Evolutionary conservation across 495 filamentous ascomycete genomes (phyloP).

Genomic region (Daldinia childiae): DNA sequence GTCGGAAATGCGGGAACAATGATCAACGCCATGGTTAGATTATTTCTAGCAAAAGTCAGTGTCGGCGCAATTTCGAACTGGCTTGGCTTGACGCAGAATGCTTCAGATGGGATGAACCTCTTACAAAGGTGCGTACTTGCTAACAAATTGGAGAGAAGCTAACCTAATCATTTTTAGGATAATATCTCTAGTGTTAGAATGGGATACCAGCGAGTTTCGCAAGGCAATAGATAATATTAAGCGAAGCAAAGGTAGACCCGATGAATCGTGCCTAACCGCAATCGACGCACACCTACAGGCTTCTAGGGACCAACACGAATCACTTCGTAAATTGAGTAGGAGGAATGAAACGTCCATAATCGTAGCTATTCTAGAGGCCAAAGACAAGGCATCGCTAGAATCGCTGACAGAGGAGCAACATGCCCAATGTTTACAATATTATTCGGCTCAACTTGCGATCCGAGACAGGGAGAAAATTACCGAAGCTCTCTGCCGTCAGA

Average conservation of each 20-base stretch:
- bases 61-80: slow-evolving; percentile 70
- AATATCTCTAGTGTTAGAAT: slow-evolving; percentile 67
- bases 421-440: slow-evolving; percentile 65
- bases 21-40: slow-evolving; percentile 69
- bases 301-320: slow-evolving; percentile 60
- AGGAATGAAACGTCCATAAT: slow-evolving; percentile 58
- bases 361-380: slow-evolving; percentile 56
- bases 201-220: slow-evolving; percentile 67
- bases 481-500: slow-evolving; percentile 63
- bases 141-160: no score
- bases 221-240: slow-evolving; percentile 64
- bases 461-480: slow-evolving; percentile 70
- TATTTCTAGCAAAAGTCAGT: slow-evolving; percentile 72
- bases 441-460: slow-evolving; percentile 64
- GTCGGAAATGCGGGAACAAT: slow-evolving; percentile 75
- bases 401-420: slow-evolving; percentile 62
- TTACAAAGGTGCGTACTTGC: slow-evolving; percentile 63
- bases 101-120: slow-evolving; percentile 74
- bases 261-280: slow-evolving; percentile 58
- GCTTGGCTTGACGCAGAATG: slow-evolving; percentile 67
- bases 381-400: slow-evolving; percentile 37
- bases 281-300: slow-evolving; percentile 60
- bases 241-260: slow-evolving; percentile 56
- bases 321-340: slow-evolving; percentile 52
- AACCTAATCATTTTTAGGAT: slow-evolving; percentile 57